Evolutionary conservation across 116 monocot genomes (phyloP).

Genomic region (Cymodocea nodosa): DNA sequence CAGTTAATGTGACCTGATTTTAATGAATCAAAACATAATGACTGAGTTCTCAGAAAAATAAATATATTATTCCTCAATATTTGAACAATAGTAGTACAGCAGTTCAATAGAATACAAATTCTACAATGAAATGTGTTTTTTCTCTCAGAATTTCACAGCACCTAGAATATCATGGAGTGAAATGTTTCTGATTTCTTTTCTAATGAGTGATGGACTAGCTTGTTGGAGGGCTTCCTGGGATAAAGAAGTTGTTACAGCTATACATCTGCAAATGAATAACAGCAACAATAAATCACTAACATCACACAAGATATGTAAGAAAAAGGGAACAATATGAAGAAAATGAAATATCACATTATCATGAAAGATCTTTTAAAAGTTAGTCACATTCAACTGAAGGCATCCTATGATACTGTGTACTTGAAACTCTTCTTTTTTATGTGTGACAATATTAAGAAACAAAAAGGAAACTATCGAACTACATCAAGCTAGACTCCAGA

Average conservation of each 20-base stretch:
- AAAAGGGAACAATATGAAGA: neutral
- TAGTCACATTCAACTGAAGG: neutral
- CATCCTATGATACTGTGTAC: too few species aligned
- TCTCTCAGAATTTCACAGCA: slow-evolving; percentile 31
- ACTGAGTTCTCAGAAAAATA: too few species aligned
- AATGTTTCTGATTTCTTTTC: slow-evolving; percentile 79
- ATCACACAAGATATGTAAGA: neutral
- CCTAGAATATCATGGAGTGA: slow-evolving; percentile 57
- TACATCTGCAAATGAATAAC: slow-evolving; percentile 51
- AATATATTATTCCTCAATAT: neutral
- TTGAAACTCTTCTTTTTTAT: too few species aligned
- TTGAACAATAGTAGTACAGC: neutral
- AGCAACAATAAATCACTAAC: slow-evolving; percentile 3
- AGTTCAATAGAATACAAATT: neutral
- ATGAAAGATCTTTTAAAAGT: neutral
- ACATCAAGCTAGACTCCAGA: too few species aligned
- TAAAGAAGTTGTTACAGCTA: slow-evolving; percentile 89
- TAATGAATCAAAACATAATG: too few species aligned
- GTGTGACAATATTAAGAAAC: too few species aligned
- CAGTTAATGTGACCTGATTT: too few species aligned
- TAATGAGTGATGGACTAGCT: slow-evolving; percentile 69
- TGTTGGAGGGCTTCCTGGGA: slow-evolving; percentile 46
- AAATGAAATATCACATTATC: neutral
- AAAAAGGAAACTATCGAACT: too few species aligned
- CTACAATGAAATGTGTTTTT: slow-evolving; percentile 45